A percentile compares a stretch with the other conserved stretches of the same genome.
phyloP scores from a whole-genome alignment of 805 yeast species.

The Metschnikowia amazonensis region DNA sequence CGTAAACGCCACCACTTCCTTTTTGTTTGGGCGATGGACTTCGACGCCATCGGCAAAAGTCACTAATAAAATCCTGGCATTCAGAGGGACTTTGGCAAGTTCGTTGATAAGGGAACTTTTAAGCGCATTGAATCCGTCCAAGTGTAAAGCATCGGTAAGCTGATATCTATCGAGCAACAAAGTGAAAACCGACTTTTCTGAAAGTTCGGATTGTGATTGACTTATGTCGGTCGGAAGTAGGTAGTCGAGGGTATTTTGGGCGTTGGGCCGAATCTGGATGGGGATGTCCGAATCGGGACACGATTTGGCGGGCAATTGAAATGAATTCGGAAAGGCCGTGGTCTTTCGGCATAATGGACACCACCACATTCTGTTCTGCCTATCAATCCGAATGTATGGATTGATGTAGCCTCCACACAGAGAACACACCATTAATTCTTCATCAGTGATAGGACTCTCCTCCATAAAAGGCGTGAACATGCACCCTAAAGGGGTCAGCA shows the following conservation, averaged over 20 bases:
- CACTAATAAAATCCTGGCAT: slow-evolving; percentile 21
- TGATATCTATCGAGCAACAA: slow-evolving; percentile 32
- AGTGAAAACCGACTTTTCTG: slow-evolving; percentile 15
- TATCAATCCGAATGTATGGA: slow-evolving; percentile 28
- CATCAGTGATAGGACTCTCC: slow-evolving; percentile 5
- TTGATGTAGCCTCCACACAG: slow-evolving; percentile 28
- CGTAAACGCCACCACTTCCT: background rate
- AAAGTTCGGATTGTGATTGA: slow-evolving; percentile 5
- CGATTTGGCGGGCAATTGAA: slow-evolving; percentile 12
- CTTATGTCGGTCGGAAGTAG: slow-evolving; percentile 27
- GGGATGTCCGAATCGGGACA: slow-evolving; percentile 26
- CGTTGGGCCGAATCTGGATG: slow-evolving; percentile 22
- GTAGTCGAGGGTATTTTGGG: slow-evolving; percentile 30
- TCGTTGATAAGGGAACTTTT: slow-evolving; percentile 14
- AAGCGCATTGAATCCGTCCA: slow-evolving; percentile 15
- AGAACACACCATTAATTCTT: slow-evolving; percentile 23
- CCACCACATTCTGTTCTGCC: slow-evolving; percentile 34
- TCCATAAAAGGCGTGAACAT: slow-evolving; percentile 27
- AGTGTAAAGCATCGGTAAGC: slow-evolving; percentile 22
- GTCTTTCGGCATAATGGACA: slow-evolving; percentile 34
- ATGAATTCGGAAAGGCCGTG: slow-evolving; percentile 21
- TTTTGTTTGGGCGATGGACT: slow-evolving; percentile 17
- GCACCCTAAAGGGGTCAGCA: slow-evolving; percentile 38
- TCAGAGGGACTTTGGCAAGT: slow-evolving; percentile 15
- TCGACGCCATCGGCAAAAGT: slow-evolving; percentile 28